Evolutionary conservation across 371 early-diverging fungal species (phyloP).

Genomic region (Phascolomyces articulosus): DNA sequence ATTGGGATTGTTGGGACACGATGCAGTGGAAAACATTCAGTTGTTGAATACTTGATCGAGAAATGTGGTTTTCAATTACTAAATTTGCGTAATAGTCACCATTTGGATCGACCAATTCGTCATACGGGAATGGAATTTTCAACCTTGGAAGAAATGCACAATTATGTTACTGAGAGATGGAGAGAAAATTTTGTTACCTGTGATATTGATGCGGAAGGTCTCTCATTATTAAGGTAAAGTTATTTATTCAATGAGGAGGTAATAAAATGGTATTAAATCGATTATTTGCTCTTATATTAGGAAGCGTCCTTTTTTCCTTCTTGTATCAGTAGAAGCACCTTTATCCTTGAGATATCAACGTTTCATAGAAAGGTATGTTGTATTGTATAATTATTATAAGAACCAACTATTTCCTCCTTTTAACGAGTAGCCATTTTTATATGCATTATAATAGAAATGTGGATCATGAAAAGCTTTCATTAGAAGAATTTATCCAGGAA

Average conservation of each 20-base stretch:
- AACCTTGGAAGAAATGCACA: slow-evolving; percentile 53
- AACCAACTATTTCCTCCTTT: too few relatives aligned
- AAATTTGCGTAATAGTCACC: neutral
- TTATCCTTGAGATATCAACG: slow-evolving; percentile 68
- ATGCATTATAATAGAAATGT: too few relatives aligned
- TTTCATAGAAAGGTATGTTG: slow-evolving; percentile 36
- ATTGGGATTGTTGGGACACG: slow-evolving; percentile 76
- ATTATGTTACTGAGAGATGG: slow-evolving; percentile 72
- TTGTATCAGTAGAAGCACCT: slow-evolving; percentile 87
- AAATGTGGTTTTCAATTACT: slow-evolving; percentile 14
- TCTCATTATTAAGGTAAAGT: slow-evolving; percentile 32
- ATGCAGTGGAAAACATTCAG: slow-evolving; percentile 75
- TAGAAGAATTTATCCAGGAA: slow-evolving; percentile 35
- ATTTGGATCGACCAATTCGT: slow-evolving; percentile 12
- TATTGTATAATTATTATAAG: neutral
- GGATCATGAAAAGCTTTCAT: neutral
- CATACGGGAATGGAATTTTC: slow-evolving; percentile 35
- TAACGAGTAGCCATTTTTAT: too few relatives aligned
- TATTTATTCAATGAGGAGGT: neutral
- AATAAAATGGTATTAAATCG: slow-evolving; percentile 16
- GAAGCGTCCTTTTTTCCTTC: slow-evolving; percentile 88
- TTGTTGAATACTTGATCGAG: slow-evolving; percentile 65
- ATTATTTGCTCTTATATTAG: slow-evolving; percentile 31
- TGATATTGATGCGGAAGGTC: slow-evolving; percentile 46
- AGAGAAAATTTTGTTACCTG: slow-evolving; percentile 72